Evolutionary conservation across 306 rosid species (phyloP).

Genomic region (Vicia faba): DNA sequence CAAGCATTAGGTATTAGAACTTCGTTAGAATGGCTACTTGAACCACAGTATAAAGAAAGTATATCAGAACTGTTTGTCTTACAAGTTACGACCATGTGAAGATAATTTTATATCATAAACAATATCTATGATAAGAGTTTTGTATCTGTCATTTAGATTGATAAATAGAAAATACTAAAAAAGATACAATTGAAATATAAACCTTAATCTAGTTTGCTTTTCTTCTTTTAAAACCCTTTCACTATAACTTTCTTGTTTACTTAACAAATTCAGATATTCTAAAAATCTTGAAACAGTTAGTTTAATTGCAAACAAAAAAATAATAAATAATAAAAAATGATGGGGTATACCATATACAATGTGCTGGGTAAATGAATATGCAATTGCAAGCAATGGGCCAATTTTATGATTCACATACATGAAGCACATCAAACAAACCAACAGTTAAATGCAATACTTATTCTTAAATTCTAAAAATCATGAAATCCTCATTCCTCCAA

Average conservation of each 20-base stretch:
- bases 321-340: too few relatives aligned
- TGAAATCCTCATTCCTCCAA: slow-evolving; percentile 26
- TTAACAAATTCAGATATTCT: not conserved
- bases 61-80: slow-evolving; percentile 8
- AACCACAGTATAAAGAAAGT: slow-evolving; percentile 5
- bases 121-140: not conserved
- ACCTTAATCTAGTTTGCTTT: not conserved
- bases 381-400: slow-evolving; percentile 2
- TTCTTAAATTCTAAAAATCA: slow-evolving; percentile 26
- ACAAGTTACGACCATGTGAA: slow-evolving; percentile 28
- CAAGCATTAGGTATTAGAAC: slow-evolving; percentile 10
- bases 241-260: not conserved
- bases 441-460: slow-evolving; percentile 3
- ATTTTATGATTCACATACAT: slow-evolving; percentile 4
- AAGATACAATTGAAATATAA: not conserved
- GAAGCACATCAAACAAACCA: slow-evolving; percentile 12
- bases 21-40: slow-evolving; percentile 9
- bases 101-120: not conserved
- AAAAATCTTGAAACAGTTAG: too few relatives aligned
- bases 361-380: slow-evolving; percentile 20
- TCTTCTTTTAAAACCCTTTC: not conserved
- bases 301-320: too few relatives aligned
- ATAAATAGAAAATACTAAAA: not conserved
- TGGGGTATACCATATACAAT: not conserved
- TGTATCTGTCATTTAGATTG: not conserved